Evolutionary conservation across 2,329 filamentous ascomycete species (phyloP).

Genomic region (Alternaria hordeiaustralica): DNA sequence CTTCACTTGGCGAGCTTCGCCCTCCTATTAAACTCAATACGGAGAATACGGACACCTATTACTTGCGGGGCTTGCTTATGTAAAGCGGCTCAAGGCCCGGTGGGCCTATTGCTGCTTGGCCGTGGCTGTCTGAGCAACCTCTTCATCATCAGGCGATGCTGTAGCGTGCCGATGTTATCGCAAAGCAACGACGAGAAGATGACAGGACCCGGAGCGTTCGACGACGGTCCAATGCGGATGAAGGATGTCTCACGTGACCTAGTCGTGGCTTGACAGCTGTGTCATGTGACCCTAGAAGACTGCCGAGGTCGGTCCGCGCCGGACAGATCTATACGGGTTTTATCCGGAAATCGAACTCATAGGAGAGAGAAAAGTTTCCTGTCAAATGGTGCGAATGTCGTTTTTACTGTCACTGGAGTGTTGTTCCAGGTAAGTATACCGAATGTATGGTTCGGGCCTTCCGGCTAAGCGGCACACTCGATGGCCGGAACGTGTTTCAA

Average conservation of each 20-base stretch:
- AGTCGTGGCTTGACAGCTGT: neutral
- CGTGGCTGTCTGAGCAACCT: neutral
- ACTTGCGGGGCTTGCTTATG: constrained; percentile 6
- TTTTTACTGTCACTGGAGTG: neutral
- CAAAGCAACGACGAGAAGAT: neutral
- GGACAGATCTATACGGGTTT: neutral
- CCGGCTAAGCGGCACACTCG: constrained; percentile 10
- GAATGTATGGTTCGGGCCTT: neutral
- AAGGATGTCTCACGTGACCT: neutral
- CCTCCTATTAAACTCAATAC: neutral
- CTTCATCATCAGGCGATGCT: neutral
- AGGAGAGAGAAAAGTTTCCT: neutral
- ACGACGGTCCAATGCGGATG: neutral
- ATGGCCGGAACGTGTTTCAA: constrained; percentile 5
- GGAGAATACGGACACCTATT: neutral
- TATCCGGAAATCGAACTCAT: neutral
- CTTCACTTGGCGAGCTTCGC: neutral
- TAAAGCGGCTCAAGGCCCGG: neutral
- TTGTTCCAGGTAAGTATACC: constrained; percentile 6
- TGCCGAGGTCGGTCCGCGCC: neutral
- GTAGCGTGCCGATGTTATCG: neutral
- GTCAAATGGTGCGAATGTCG: neutral
- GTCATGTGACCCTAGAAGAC: neutral
- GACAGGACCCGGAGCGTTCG: neutral
- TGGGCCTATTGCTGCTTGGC: neutral